These are phyloP conservation scores for Eucalyptus globulus DNA, from an alignment of 345 rosid species.

Conservation along the genomic window DNA sequence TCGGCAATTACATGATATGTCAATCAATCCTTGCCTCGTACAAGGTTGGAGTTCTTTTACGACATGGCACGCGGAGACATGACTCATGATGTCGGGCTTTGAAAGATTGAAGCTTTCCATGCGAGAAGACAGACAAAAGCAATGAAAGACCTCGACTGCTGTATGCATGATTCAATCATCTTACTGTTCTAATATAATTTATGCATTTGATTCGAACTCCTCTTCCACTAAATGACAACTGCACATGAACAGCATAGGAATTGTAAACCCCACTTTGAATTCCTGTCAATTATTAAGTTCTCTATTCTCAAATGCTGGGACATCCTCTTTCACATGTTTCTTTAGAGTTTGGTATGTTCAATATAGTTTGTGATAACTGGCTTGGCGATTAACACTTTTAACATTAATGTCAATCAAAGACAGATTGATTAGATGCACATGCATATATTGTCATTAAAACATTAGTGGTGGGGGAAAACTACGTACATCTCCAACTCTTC, in stretches of 20 bases:
- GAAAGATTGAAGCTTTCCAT: background rate
- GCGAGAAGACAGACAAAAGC: background rate
- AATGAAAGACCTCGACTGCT: background rate
- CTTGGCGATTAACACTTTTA: background rate
- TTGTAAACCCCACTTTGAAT: background rate
- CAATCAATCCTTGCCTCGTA: background rate
- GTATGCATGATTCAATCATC: background rate
- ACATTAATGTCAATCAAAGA: background rate
- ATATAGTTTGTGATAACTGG: background rate
- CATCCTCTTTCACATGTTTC: background rate
- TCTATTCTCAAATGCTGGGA: background rate
- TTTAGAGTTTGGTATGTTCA: background rate
- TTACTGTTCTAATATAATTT: background rate
- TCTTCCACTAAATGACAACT: background rate
- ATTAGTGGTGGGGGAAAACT: background rate
- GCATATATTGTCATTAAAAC: background rate
- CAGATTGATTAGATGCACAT: background rate
- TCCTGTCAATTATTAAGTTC: background rate
- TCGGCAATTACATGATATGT: background rate
- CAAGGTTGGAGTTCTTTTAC: background rate
- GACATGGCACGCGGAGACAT: background rate
- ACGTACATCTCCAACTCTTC: background rate
- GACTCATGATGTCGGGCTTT: background rate
- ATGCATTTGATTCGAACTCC: background rate
- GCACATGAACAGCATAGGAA: background rate